Conservation (phyloP, 2,329 filamentous ascomycete species). For the Trichoderma sp. region DNA sequence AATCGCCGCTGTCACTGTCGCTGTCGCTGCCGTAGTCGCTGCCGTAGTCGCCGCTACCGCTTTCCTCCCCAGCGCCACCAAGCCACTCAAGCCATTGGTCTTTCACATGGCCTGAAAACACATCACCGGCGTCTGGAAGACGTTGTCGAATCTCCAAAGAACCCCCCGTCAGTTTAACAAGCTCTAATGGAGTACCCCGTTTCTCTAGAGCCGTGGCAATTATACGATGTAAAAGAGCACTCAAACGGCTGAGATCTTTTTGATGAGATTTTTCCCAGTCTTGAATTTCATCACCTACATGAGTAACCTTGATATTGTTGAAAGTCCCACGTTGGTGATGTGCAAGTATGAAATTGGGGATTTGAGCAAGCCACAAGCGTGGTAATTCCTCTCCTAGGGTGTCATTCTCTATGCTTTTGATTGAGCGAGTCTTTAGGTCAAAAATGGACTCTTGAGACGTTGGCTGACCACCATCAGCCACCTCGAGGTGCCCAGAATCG, state of each 20-base stretch:
- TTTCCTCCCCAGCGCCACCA: not conserved
- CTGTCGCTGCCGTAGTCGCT: conserved; percentile 17
- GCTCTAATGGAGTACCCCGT: conserved; percentile 25
- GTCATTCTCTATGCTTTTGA: conserved; percentile 26
- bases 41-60: conserved; percentile 15
- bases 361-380: conserved; percentile 41
- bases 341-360: conserved; percentile 40
- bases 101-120: conserved; percentile 25
- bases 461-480: conserved; percentile 26
- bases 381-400: conserved; percentile 38
- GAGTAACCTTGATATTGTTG: conserved; percentile 33
- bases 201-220: conserved; percentile 17
- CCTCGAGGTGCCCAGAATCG: conserved; percentile 10
- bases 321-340: conserved; percentile 39
- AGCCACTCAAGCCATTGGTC: conserved; percentile 29
- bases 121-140: conserved; percentile 24
- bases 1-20: conserved; percentile 25
- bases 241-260: conserved; percentile 30
- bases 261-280: conserved; percentile 38
- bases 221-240: conserved; percentile 25
- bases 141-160: conserved; percentile 29
- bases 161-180: conserved; percentile 21
- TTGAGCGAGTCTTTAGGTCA: conserved; percentile 44
- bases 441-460: conserved; percentile 37
- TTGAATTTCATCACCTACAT: conserved; percentile 31